Percentiles rank a stretch among this genome's conserved stretches.
These are phyloP conservation scores for Alloteropsis angusta DNA, from an alignment of 202 grass and related monocot species.

Conservation along the genomic window DNA sequence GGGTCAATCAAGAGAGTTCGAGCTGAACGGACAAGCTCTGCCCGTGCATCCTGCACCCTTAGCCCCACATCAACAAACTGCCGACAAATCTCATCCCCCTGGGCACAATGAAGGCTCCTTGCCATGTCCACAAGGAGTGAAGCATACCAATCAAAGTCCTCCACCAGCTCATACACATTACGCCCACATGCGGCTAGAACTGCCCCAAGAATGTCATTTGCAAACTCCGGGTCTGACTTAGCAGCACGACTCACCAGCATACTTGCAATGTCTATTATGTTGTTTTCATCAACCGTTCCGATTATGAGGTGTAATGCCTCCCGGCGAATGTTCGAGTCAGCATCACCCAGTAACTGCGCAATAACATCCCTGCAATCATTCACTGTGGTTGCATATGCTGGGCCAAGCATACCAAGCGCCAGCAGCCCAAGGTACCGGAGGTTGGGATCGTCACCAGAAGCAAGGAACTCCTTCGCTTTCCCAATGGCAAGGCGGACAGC, in stretches of 20 bases:
- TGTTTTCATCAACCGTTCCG: slow-evolving; percentile 40
- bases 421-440: slow-evolving; percentile 79
- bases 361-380: slow-evolving; percentile 46
- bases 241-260: slow-evolving; percentile 55
- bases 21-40: slow-evolving; percentile 56
- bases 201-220: slow-evolving; percentile 63
- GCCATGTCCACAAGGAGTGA: slow-evolving; percentile 62
- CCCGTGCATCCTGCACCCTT: slow-evolving; percentile 68
- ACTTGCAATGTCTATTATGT: slow-evolving; percentile 43
- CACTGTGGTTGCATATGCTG: slow-evolving; percentile 38
- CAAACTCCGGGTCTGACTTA: slow-evolving; percentile 73
- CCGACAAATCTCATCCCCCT: slow-evolving; percentile 69
- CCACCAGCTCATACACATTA: slow-evolving; percentile 69
- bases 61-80: slow-evolving; percentile 87
- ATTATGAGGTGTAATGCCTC: slow-evolving; percentile 64
- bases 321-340: slow-evolving; percentile 56
- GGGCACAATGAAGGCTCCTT: slow-evolving; percentile 57
- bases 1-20: slow-evolving; percentile 80
- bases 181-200: slow-evolving; percentile 56
- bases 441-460: slow-evolving; percentile 62
- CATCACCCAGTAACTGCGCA: slow-evolving; percentile 45
- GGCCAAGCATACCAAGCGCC: slow-evolving; percentile 57
- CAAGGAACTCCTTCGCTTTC: slow-evolving; percentile 68
- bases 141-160: slow-evolving; percentile 90
- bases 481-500: slow-evolving; percentile 57